phyloP scores from a whole-genome alignment of 106 monocot species.

The Acanthochlamys bracteata region DNA sequence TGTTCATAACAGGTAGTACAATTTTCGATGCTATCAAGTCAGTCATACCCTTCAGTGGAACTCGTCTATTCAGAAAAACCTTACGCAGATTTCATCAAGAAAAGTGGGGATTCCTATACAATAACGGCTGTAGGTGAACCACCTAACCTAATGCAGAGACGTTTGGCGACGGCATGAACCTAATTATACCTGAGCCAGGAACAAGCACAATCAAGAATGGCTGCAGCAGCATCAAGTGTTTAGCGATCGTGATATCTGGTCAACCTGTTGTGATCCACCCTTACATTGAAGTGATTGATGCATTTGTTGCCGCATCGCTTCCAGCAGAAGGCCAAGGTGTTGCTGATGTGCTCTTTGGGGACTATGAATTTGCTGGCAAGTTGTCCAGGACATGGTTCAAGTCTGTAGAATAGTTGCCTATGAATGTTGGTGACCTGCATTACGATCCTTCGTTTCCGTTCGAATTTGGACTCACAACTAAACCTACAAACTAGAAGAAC shows the following conservation, averaged over 20 bases:
- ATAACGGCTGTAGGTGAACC: constrained; percentile 66
- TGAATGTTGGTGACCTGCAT: constrained; percentile 60
- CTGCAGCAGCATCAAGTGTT: constrained; percentile 45
- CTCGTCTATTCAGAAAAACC: constrained; percentile 62
- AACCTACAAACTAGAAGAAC: too few relatives aligned
- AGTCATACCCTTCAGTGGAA: constrained; percentile 29
- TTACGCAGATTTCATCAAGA: constrained; percentile 22
- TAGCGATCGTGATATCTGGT: constrained; percentile 49
- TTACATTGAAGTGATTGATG: constrained; percentile 34
- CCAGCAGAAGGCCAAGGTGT: constrained; percentile 64
- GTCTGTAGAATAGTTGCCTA: constrained; percentile 64
- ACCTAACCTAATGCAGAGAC: constrained; percentile 57
- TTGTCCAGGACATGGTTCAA: constrained; percentile 69
- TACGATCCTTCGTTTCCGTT: constrained; percentile 79
- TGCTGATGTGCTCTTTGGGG: constrained; percentile 66
- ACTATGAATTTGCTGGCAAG: constrained; percentile 68
- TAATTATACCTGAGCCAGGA: constrained; percentile 50
- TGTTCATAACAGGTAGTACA: constrained; percentile 35
- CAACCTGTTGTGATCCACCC: constrained; percentile 54
- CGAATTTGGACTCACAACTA: constrained; percentile 53
- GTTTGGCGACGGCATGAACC: constrained; percentile 41
- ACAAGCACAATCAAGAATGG: constrained; percentile 40
- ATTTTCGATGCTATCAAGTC: constrained; percentile 43
- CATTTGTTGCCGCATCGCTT: constrained; percentile 73
- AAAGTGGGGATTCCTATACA: constrained; percentile 39